Evolutionary conservation across 768 basidiomycete species (phyloP).

Genomic region (Agaricus sinodeliciosus): DNA sequence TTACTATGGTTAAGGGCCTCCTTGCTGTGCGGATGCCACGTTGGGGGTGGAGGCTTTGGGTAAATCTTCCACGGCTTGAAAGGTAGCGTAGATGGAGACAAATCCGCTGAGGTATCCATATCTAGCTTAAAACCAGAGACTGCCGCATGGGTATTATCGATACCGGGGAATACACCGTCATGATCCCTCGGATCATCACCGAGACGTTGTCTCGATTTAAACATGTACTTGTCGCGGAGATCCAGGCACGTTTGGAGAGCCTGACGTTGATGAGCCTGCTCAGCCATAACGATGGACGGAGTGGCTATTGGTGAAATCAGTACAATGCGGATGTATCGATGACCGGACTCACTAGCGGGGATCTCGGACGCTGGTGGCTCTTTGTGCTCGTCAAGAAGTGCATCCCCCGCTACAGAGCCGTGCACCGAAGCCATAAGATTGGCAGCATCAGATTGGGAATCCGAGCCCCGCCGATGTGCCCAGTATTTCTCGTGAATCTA

Average conservation of each 20-base stretch:
- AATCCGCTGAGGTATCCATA: constrained; percentile 24
- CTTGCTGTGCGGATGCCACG: constrained; percentile 83
- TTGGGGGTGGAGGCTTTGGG: constrained; percentile 88
- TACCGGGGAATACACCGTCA: constrained; percentile 69
- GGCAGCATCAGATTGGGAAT: constrained; percentile 38
- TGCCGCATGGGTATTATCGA: constrained; percentile 55
- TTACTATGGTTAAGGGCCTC: constrained; percentile 38
- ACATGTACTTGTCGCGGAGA: constrained; percentile 93
- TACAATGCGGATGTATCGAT: background rate
- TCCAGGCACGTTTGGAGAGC: constrained; percentile 81
- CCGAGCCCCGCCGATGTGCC: constrained; percentile 61
- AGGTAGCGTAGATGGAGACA: constrained; percentile 13
- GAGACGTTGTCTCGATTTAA: constrained; percentile 78
- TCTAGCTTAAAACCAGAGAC: constrained; percentile 67
- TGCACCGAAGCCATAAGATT: constrained; percentile 24
- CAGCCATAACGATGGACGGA: constrained; percentile 31
- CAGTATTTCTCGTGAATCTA: constrained; percentile 75
- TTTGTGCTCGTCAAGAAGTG: constrained; percentile 28
- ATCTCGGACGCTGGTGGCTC: constrained; percentile 17
- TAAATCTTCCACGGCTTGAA: constrained; percentile 80
- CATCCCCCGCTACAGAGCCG: constrained; percentile 19
- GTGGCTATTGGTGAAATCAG: background rate
- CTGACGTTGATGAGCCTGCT: constrained; percentile 53
- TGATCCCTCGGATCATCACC: constrained; percentile 94
- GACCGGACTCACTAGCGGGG: constrained; percentile 22